Percentiles rank a stretch among this genome's conserved stretches.
Evolutionary conservation across 2,329 filamentous ascomycete genomes (phyloP).

Genomic region (Colletotrichum tabaci): DNA sequence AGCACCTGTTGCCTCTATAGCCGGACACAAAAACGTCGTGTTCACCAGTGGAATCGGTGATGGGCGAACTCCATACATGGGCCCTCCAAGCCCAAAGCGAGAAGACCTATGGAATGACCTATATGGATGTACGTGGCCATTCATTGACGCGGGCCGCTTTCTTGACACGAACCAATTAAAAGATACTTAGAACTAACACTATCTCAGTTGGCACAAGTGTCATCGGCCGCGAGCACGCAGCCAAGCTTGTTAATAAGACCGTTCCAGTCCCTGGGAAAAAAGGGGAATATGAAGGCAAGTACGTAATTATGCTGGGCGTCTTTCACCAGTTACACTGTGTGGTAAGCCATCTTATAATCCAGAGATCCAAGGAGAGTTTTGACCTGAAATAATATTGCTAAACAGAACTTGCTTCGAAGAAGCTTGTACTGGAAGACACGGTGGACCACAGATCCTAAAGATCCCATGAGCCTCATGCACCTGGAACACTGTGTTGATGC

Average conservation of each 20-base stretch:
- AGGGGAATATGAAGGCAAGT: constrained; percentile 1
- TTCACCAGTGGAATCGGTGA: no score
- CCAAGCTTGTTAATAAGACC: constrained; percentile 6
- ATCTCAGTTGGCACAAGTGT: constrained; percentile 7
- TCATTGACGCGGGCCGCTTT: no score
- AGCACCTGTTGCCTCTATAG: no score
- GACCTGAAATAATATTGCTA: background rate
- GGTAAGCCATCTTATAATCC: background rate
- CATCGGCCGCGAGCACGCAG: background rate
- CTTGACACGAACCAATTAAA: no score
- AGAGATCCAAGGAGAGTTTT: no score
- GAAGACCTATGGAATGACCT: no score
- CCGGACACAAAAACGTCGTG: no score
- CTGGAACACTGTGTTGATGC: constrained; percentile 9
- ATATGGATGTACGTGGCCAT: no score
- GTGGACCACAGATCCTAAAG: background rate
- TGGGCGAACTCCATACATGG: no score
- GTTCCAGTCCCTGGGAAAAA: background rate
- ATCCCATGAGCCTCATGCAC: constrained; percentile 8
- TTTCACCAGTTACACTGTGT: constrained; percentile 4
- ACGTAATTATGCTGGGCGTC: constrained; percentile 8
- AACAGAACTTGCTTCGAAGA: constrained; percentile 1
- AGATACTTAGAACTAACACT: background rate
- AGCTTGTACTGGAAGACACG: background rate
- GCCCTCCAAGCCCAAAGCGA: no score